phyloP scores from a whole-genome alignment of 768 basidiomycete genomes.

The Sporobolomyces roseus region DNA sequence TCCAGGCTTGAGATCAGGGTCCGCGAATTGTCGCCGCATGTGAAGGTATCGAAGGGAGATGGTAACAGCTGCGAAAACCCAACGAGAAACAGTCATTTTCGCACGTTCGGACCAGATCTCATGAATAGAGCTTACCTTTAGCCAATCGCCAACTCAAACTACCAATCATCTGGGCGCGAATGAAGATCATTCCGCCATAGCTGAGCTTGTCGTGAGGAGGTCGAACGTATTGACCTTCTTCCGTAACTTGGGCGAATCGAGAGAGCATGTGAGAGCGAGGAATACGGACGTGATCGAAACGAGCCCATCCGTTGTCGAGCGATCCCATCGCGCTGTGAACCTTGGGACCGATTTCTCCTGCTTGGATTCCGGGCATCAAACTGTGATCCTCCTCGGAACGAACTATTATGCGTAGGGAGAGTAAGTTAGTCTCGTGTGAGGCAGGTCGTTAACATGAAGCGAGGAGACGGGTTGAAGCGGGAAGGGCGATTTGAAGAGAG shows the following conservation, averaged over 20 bases:
- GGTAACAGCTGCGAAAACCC: slow-evolving; percentile 60
- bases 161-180: slow-evolving; percentile 56
- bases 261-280: slow-evolving; percentile 63
- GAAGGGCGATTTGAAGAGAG: neutral
- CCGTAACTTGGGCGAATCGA: slow-evolving; percentile 67
- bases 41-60: slow-evolving; percentile 69
- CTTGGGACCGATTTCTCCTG: slow-evolving; percentile 54
- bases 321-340: slow-evolving; percentile 38
- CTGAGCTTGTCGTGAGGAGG: slow-evolving; percentile 61
- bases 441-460: slow-evolving; percentile 5
- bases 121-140: slow-evolving; percentile 55
- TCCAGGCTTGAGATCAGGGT: slow-evolving; percentile 48
- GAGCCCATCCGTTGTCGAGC: slow-evolving; percentile 40
- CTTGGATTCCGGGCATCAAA: slow-evolving; percentile 50
- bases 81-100: too few species aligned
- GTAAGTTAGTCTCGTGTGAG: neutral
- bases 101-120: too few species aligned
- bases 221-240: slow-evolving; percentile 55
- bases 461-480: slow-evolving; percentile 45
- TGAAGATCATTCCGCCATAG: slow-evolving; percentile 39
- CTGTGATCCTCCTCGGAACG: slow-evolving; percentile 46
- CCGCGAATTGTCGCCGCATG: slow-evolving; percentile 63
- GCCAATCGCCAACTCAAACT: slow-evolving; percentile 62
- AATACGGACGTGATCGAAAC: slow-evolving; percentile 51
- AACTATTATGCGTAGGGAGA: slow-evolving; percentile 8